Evolutionary conservation across 768 basidiomycete species (phyloP).

Genomic region (Psilocybe cyanescens): DNA sequence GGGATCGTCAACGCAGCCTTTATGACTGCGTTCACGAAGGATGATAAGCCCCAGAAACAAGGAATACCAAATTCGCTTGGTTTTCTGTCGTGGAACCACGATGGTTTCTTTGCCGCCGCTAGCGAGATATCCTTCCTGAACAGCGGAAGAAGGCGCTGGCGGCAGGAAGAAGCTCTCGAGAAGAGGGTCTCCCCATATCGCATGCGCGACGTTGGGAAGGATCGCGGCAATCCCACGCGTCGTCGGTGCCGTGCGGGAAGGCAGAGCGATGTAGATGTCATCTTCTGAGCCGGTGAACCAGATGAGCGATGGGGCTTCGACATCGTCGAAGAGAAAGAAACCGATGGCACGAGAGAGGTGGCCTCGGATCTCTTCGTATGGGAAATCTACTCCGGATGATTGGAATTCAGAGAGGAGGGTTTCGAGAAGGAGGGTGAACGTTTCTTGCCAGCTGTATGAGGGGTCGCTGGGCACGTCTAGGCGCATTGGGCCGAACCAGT

Average conservation of each 20-base stretch:
- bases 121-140: constrained; percentile 62
- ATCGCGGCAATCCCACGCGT: constrained; percentile 43
- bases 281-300: constrained; percentile 65
- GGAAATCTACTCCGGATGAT: constrained; percentile 30
- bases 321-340: constrained; percentile 78
- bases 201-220: constrained; percentile 53
- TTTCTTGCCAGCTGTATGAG: constrained; percentile 77
- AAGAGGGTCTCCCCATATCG: constrained; percentile 79
- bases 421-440: constrained; percentile 66
- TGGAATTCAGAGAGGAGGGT: constrained; percentile 48
- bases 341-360: constrained; percentile 72
- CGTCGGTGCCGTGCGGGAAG: not conserved
- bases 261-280: constrained; percentile 56
- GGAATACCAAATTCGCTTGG: constrained; percentile 80
- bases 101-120: constrained; percentile 54
- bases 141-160: constrained; percentile 48
- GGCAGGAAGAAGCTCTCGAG: constrained; percentile 67
- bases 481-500: constrained; percentile 68
- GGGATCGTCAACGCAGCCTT: too few species aligned
- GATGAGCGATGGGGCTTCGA: constrained; percentile 68
- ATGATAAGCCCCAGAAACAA: constrained; percentile 64
- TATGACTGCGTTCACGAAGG: constrained; percentile 37
- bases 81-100: constrained; percentile 67
- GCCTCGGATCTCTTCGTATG: constrained; percentile 47
- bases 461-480: constrained; percentile 34